Evolutionary conservation across 192 early-diverging fungal genomes (phyloP), one percentile per base, ranked within the genome.

Genomic region (Coemansia umbellata): DNA sequence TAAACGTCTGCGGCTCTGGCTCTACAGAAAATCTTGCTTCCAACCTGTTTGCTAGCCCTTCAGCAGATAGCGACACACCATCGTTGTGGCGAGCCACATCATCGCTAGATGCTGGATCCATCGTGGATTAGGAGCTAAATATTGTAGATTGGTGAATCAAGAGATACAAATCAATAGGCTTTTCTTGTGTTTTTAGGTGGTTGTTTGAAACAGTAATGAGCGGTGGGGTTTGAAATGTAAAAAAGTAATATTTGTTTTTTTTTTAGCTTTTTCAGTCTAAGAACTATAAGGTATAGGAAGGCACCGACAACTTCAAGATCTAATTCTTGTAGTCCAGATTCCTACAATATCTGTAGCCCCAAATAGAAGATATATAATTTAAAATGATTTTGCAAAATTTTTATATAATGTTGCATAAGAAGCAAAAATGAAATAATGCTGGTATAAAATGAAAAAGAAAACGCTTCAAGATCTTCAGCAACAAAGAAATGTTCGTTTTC

Each of bases 1-100:
- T 90, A 55, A 85, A 93, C 14, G 67, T 69, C 40, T 69, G 66
- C 5, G 58, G 82, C 69, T 47, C 79, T 39, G 47, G 77, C 71
- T 28, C 80, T 41, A 37, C 35, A 10, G 45, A 45, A 24, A 69
- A 66, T 44, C 65, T 79, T 62, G 72, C 80, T 73, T 58, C 87
- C 52, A 62, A 71, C 76, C 44, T 75, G 42, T 37, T 85, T 33
- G 47, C 71, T 63, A 47, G 77, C 39, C 22, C 74, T 55, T 60
- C 53, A 0, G 66, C 26, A 33, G 78, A 58, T 47, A 66, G 41
- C 31, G 59, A 55, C 58, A 68, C 68, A 59, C 74, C 67, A 23
- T 77, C 74, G 23, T 77, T 77, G 49, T 59, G 50, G 47, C 67
- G 74, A 13, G 74, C 74, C 18, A 77, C 37, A 17, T 77, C 67